A percentile compares a stretch with the other conserved stretches of the same genome.
Conservation (phyloP, 1,284 basidiomycete genomes). For the Bjerkandera adusta region DNA sequence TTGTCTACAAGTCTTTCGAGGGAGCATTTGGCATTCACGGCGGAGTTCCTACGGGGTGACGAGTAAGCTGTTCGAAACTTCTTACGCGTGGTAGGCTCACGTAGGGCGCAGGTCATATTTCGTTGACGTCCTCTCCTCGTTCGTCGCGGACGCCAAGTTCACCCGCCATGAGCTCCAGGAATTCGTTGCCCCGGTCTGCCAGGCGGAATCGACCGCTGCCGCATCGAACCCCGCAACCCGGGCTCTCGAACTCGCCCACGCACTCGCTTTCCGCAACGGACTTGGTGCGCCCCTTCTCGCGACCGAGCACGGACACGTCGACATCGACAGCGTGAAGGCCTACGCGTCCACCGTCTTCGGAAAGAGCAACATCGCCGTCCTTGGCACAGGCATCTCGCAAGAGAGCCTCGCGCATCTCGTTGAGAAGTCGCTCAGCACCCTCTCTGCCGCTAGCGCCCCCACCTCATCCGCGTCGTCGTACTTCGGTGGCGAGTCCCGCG, state of each 20-base stretch:
- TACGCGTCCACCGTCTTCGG: conserved; percentile 75
- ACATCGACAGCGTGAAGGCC: conserved; percentile 66
- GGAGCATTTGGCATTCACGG: conserved; percentile 87
- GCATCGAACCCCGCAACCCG: conserved; percentile 57
- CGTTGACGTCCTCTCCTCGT: conserved; percentile 82
- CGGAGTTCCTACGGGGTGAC: conserved; percentile 94
- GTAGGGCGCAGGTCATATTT: conserved; percentile 69
- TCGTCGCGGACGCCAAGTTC: conserved; percentile 81
- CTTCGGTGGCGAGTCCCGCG: conserved; percentile 83
- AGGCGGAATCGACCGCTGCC: conserved; percentile 69
- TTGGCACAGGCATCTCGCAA: conserved; percentile 84
- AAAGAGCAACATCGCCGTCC: conserved; percentile 77
- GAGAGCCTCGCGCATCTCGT: conserved; percentile 71
- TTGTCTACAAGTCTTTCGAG: conserved; percentile 84
- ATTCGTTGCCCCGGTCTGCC: conserved; percentile 77
- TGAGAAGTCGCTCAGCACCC: conserved; percentile 60
- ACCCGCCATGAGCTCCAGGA: conserved; percentile 85
- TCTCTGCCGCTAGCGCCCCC: conserved; percentile 39
- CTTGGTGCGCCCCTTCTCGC: conserved; percentile 89
- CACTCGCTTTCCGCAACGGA: conserved; percentile 86
- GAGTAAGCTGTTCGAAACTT: conserved; percentile 67
- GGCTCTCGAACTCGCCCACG: conserved; percentile 83
- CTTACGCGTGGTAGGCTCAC: conserved; percentile 7
- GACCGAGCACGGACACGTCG: conserved; percentile 62
- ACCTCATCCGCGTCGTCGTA: conserved; percentile 52